These are phyloP conservation scores for Arachnopeziza araneosa DNA, from an alignment of 2,329 filamentous ascomycete genomes.

Conservation along the genomic window DNA sequence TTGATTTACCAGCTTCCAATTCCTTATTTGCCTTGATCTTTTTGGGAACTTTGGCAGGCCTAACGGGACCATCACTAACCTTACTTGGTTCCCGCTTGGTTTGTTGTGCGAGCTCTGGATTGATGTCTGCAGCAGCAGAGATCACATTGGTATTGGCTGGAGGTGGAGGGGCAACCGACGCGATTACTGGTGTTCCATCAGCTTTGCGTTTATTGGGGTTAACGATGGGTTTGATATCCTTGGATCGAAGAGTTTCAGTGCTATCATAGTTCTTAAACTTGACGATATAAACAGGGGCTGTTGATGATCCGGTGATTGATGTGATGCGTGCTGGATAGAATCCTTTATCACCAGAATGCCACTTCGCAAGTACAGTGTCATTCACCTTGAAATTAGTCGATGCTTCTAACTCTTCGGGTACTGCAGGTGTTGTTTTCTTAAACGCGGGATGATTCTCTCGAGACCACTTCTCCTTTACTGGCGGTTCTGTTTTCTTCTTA, in stretches of 20 bases:
- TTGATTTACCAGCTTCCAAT: conserved; percentile 82
- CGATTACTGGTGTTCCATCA: conserved; percentile 59
- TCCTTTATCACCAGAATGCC: conserved; percentile 79
- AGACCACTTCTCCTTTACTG: conserved; percentile 69
- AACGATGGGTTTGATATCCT: conserved; percentile 76
- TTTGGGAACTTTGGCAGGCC: conserved; percentile 68
- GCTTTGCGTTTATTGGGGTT: conserved; percentile 77
- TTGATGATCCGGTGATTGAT: conserved; percentile 87
- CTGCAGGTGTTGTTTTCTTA: conserved; percentile 48
- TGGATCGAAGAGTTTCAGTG: conserved; percentile 73
- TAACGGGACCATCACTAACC: conserved; percentile 49
- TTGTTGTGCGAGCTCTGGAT: conserved; percentile 59
- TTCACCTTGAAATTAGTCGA: conserved; percentile 72
- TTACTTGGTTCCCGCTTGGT: conserved; percentile 60
- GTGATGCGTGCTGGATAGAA: conserved; percentile 93
- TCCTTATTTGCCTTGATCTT: conserved; percentile 89
- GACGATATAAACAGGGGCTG: conserved; percentile 86
- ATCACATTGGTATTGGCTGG: conserved; percentile 34
- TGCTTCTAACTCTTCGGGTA: conserved; percentile 45
- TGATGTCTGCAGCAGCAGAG: conserved; percentile 45
- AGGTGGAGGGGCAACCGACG: conserved; percentile 38
- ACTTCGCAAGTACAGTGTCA: conserved; percentile 85
- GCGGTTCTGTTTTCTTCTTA: conserved; percentile 41
- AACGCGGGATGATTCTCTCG: conserved; percentile 75
- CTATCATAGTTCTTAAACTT: conserved; percentile 90